Evolutionary conservation across 805 yeast species (phyloP), one percentile per base, ranked within the genome.

Genomic region (Ogataea pilisensis): DNA sequence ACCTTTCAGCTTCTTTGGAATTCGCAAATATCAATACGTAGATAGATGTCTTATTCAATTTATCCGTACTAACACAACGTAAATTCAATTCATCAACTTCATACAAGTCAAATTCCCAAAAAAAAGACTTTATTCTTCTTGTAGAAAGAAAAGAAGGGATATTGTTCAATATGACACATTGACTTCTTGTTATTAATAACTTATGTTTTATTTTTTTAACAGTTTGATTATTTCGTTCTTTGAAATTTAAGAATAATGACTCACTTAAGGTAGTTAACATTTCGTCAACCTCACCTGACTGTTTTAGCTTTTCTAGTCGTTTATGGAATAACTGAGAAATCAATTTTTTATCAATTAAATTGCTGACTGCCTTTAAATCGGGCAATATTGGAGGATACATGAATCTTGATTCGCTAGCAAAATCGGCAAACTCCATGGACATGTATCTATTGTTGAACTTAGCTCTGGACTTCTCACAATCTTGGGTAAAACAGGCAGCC

Each of bases 101-200:
- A 38, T 66, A 69, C 35, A 78, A 59, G 5, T 69, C 69, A 45
- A 73, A 75, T 41, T 74, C 72, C 80, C 82, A 77, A 1, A 78
- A 57, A 43, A 54, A 49, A 24, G 55, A 54, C 4, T 41, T 39
- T 2, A 78, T 42, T 3, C 72, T 66, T 1, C 49, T 51, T n/a
- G 54, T 56, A 0, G 65, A 58, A 17, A 75, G 48, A 4, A 68
- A 70, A 27, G 64, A 55, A 0, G 84, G 84, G 2, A 76, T 54
- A 44, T 77, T 75, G 31, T 63, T 58, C 2, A 76, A 69, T 2
- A 68, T 41, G 47, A 63, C 58, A 64, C 75, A 56, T 47, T 60
- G 37, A 40, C 49, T 24, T 46, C 58, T 35, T 65, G 54, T 41
- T 3, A 59, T 46, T n/a, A 25, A 24, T 17, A 44, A 44, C 2